Conservation (phyloP, 2,329 filamentous ascomycete species). For the Falciphora oryzae region DNA sequence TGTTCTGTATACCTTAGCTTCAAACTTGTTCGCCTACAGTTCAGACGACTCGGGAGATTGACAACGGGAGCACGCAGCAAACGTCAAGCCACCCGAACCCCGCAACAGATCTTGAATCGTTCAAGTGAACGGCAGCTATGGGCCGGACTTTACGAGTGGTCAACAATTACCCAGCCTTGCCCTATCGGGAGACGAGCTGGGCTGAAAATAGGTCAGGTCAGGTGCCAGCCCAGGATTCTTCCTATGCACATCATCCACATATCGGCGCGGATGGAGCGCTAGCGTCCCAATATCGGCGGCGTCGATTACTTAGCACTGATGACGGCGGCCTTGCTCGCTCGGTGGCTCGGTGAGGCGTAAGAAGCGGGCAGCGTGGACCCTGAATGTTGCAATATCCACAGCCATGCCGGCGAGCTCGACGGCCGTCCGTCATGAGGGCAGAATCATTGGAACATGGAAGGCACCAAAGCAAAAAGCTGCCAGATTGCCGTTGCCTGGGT, state of each 20-base stretch:
- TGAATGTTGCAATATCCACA: no score
- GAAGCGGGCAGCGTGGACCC: no score
- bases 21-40: no score
- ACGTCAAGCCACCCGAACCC: not conserved
- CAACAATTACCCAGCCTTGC: not conserved
- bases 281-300: not conserved
- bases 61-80: not conserved
- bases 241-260: not conserved
- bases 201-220: not conserved
- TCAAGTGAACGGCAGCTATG: not conserved
- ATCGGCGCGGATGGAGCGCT: not conserved
- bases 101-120: not conserved
- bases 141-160: no score
- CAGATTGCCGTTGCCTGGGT: not conserved
- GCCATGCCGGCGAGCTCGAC: no score
- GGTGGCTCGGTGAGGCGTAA: not conserved
- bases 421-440: no score
- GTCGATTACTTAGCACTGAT: not conserved
- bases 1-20: no score
- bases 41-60: no score
- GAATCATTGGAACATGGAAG: no score
- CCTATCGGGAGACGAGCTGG: not conserved
- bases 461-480: no score
- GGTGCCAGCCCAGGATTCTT: not conserved
- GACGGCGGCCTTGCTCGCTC: not conserved